Evolutionary conservation across 345 rosid genomes (phyloP).

Genomic region (Citrus reticulata): DNA sequence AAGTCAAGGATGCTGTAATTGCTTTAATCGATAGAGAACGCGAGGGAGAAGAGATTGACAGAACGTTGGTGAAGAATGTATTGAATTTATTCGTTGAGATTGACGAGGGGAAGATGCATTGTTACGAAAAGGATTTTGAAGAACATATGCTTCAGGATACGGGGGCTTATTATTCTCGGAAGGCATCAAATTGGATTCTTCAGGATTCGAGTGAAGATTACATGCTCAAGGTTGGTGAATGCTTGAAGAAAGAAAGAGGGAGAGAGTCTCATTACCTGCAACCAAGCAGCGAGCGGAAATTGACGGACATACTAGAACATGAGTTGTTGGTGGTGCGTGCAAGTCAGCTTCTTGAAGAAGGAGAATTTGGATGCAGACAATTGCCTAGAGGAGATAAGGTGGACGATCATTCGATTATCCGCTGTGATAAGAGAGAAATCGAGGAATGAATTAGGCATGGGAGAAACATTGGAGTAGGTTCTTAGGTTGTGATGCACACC

Average conservation of each 20-base stretch:
- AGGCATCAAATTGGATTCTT: slow-evolving; percentile 81
- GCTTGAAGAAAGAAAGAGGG: slow-evolving; percentile 84
- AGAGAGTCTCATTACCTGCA: slow-evolving; percentile 87
- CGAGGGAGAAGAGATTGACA: slow-evolving; percentile 85
- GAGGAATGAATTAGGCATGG: slow-evolving; percentile 54
- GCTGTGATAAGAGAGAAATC: slow-evolving; percentile 56
- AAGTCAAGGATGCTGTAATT: slow-evolving; percentile 67
- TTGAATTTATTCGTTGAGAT: slow-evolving; percentile 77
- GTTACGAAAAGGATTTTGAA: slow-evolving; percentile 79
- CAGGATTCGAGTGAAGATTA: slow-evolving; percentile 79
- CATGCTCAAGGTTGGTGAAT: slow-evolving; percentile 89
- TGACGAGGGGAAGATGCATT: slow-evolving; percentile 68
- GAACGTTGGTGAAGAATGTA: slow-evolving; percentile 70
- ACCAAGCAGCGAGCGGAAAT: slow-evolving; percentile 76
- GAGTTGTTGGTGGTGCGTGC: slow-evolving; percentile 68
- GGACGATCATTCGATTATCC: background rate
- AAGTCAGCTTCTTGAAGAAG: slow-evolving; percentile 60
- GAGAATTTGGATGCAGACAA: slow-evolving; percentile 80
- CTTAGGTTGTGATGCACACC: too few relatives aligned
- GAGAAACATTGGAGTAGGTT: slow-evolving; percentile 65
- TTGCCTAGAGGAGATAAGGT: slow-evolving; percentile 93
- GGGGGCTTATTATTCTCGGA: slow-evolving; percentile 73
- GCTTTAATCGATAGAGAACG: slow-evolving; percentile 82
- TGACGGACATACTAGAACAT: slow-evolving; percentile 94
- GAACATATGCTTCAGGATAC: slow-evolving; percentile 59